A percentile compares a stretch with the other conserved stretches of the same genome.
These are phyloP conservation scores for Tricholoma flavovirens DNA, from an alignment of 768 basidiomycete genomes.

Conservation along the genomic window DNA sequence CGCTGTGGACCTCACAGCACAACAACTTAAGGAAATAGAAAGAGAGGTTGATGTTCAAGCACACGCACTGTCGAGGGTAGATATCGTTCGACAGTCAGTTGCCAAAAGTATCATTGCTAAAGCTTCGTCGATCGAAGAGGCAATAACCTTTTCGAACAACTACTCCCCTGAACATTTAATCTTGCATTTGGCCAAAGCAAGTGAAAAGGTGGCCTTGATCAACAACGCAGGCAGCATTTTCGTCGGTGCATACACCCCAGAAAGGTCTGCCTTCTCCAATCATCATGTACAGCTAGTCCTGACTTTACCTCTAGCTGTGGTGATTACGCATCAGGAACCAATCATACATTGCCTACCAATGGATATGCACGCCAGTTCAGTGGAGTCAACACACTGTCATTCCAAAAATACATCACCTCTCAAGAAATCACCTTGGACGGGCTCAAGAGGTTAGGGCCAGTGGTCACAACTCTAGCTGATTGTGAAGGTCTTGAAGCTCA, in stretches of 20 bases:
- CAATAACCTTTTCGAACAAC: conserved; percentile 87
- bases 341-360: conserved; percentile 95
- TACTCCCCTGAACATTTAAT: conserved; percentile 99
- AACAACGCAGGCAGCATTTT: conserved; percentile 97
- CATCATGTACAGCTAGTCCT: background rate
- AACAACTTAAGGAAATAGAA: conserved; percentile 71
- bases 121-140: conserved; percentile 60
- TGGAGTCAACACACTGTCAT: conserved; percentile 93
- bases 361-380: conserved; percentile 98
- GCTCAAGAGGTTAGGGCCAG: conserved; percentile 72
- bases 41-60: conserved; percentile 84
- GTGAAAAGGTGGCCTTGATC: conserved; percentile 55
- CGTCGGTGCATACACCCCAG: conserved; percentile 91
- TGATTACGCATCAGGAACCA: conserved; percentile 98
- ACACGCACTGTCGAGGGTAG: conserved; percentile 76
- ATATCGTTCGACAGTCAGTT: conserved; percentile 86
- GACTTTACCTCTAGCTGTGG: conserved; percentile 62
- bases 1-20: conserved; percentile 59
- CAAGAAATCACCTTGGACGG: conserved; percentile 85
- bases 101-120: conserved; percentile 87
- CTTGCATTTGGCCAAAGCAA: conserved; percentile 74
- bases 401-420: conserved; percentile 98
- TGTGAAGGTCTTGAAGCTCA: conserved; percentile 94
- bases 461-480: conserved; percentile 86
- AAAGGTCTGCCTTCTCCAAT: conserved; percentile 59